Base-by-base conservation (phyloP, 306 rosid species). In the Pterocarpus santalinus region DNA sequence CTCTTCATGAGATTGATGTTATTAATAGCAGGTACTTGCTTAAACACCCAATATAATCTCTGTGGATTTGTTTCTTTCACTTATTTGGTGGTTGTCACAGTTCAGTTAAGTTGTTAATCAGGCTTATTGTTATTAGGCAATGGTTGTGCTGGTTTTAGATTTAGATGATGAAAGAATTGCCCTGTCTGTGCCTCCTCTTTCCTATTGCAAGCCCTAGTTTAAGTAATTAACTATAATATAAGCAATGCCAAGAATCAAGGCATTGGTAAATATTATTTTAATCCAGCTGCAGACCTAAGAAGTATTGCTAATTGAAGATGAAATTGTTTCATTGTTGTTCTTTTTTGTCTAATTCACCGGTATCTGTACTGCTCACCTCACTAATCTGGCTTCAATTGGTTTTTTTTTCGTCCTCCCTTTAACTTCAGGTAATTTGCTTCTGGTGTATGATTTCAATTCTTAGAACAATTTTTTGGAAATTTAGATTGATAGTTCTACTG, bases 1-100 rank as follows among this genome's bases (percentile, higher is more conserved):
- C 98, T 7, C 98, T 95, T 81, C 99, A 95, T 81, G 99, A 95
- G 88, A 95, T 95, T 72, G 99, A 95, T 89, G 98, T 93, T 69
- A 95, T 95, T 82, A 95, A 95, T 76, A 95, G 99, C 97, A 91
- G 99, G 98, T 94, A 62, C n/a, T 7, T 4, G 0, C 2, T 32
- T 22, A 10, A 0, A 55, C 61, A 1, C 61, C 11, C 16, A 17
- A 55, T n/a, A 30, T 5, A n/a, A 52, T 52, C 17, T 52, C 8
- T 2, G 49, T 44, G 49, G 5, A 44, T 0, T 5, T 44, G 41
- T 44, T 47, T 11, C 12, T 47, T 47, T 47, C 10, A 47, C n/a
- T 47, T 15, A 14, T 43, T 8, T 5, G 6, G 47, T 47, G 53
- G 10, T 46, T 11, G 53, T 47, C 13, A 4, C 15, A 12, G 53